Conservation (phyloP, 495 filamentous ascomycete species). For the Penicillium tannophilum region DNA sequence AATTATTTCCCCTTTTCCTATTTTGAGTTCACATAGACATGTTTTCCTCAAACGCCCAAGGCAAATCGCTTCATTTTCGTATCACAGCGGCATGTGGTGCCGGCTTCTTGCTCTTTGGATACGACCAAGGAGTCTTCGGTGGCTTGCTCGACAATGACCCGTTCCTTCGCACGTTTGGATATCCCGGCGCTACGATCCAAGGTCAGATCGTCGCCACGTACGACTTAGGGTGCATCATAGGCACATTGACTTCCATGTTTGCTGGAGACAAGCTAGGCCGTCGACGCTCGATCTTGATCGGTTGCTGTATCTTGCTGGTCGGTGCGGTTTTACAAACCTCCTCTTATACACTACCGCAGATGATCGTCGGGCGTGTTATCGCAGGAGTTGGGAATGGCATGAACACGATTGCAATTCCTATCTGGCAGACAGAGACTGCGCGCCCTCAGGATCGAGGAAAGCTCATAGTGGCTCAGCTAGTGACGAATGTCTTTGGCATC, state of each 20-base stretch:
- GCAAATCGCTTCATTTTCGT: background rate
- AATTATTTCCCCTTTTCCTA: too few relatives aligned
- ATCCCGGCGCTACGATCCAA: slow-evolving; percentile 1
- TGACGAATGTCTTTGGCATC: background rate
- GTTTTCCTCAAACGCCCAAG: background rate
- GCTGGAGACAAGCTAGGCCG: background rate
- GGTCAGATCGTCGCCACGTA: background rate
- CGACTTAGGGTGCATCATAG: background rate
- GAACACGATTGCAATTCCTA: slow-evolving; percentile 2
- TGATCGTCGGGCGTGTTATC: background rate
- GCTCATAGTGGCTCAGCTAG: background rate
- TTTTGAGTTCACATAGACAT: too few relatives aligned
- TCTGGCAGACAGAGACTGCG: background rate
- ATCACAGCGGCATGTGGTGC: slow-evolving; percentile 5
- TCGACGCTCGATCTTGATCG: background rate
- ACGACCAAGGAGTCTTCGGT: slow-evolving; percentile 5
- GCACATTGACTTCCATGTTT: background rate
- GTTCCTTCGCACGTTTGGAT: background rate
- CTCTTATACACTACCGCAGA: background rate
- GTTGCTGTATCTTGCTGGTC: background rate
- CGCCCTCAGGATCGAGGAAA: background rate
- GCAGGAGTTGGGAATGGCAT: background rate
- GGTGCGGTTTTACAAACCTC: background rate
- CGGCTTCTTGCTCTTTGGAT: slow-evolving; percentile 6
- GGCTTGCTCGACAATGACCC: slow-evolving; percentile 3